Evolutionary conservation across 1,139 yeast genomes (phyloP).

Genomic region (Hanseniaspora sp.): DNA sequence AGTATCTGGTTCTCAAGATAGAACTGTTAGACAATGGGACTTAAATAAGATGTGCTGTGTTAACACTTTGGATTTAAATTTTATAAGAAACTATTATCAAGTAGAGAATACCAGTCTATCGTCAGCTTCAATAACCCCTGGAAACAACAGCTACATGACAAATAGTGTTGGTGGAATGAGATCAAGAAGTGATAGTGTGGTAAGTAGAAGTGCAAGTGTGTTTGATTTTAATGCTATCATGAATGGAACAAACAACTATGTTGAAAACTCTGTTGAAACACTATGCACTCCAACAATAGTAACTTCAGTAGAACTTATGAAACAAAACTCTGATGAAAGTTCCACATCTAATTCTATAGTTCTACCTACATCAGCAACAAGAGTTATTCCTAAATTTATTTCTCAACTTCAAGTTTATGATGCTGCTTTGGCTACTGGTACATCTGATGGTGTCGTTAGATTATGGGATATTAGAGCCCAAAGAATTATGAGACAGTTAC

Average conservation of each 20-base stretch:
- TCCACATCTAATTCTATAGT: neutral
- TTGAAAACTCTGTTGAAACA: neutral
- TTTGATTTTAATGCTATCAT: constrained; percentile 13
- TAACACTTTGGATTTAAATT: constrained; percentile 27
- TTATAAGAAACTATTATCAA: constrained; percentile 18
- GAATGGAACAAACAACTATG: constrained; percentile 1
- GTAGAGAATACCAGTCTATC: neutral
- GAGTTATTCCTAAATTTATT: constrained; percentile 5
- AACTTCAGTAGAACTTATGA: neutral
- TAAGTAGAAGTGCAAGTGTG: constrained; percentile 14
- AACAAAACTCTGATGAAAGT: neutral
- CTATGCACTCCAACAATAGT: neutral
- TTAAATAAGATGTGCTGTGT: constrained; percentile 56
- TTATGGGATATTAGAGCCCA: constrained; percentile 69
- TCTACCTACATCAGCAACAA: neutral
- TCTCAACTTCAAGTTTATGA: constrained; percentile 32
- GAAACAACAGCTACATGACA: constrained; percentile 3
- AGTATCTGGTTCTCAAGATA: constrained; percentile 88
- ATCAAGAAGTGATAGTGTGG: constrained; percentile 14
- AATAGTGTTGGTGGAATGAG: constrained; percentile 2
- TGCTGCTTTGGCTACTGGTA: constrained; percentile 66
- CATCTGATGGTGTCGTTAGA: constrained; percentile 62
- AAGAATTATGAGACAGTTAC: constrained; percentile 50
- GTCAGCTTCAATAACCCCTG: constrained; percentile 2
- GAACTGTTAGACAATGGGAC: constrained; percentile 71